Base-by-base conservation (phyloP, 1,284 basidiomycete genomes). In the Ceratobasidium sp. region DNA sequence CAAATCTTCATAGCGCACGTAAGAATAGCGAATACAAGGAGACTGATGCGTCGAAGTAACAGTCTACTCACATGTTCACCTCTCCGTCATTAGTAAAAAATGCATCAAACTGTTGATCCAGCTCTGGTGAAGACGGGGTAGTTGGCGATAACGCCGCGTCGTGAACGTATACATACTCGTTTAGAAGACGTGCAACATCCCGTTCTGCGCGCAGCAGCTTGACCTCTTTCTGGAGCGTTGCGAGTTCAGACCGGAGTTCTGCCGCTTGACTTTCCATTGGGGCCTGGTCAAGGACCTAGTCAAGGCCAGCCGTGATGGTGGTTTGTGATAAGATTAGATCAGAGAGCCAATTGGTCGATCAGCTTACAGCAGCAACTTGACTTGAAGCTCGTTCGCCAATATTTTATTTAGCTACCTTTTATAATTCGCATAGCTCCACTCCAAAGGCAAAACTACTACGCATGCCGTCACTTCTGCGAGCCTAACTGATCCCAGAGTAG, bases 11-110 rank as follows among this genome's bases (percentile, higher is more conserved):
- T 18, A 35, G 13, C 26, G 49, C 23, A 9, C 46, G 18, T 21
- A 14, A 41, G 16, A 58, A 21, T 32, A 38, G 21, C n/a, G n/a
- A n/a, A n/a, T n/a, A n/a, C n/a, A n/a, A n/a, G n/a, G n/a, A n/a
- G n/a, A n/a, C n/a, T n/a, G 9, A 38, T 32, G 14, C 13, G 11
- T 41, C 16, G 18, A n/a, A 54, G 11, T 26, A 54, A 49, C 18
- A 35, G n/a, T 2, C 18, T 9, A 50, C 66, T 69, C 38, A 69
- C 66, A 54, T 54, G 47, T 69, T 54, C 6, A 41, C 38, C 3
- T 57, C 66, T 1, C 66, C 66, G 13, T 47, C 66, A 16, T 69
- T 54, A 2, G 66, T 69, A 23, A 69, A 69, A 47, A 69, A 69
- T 4, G 28, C 54, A 21, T 69, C 66, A 41, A 69, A 69, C 23